Percentiles rank a stretch among this genome's conserved stretches.
Evolutionary conservation across 2,329 filamentous ascomycete species (phyloP).

Genomic region (Sclerotinia glacialis): DNA sequence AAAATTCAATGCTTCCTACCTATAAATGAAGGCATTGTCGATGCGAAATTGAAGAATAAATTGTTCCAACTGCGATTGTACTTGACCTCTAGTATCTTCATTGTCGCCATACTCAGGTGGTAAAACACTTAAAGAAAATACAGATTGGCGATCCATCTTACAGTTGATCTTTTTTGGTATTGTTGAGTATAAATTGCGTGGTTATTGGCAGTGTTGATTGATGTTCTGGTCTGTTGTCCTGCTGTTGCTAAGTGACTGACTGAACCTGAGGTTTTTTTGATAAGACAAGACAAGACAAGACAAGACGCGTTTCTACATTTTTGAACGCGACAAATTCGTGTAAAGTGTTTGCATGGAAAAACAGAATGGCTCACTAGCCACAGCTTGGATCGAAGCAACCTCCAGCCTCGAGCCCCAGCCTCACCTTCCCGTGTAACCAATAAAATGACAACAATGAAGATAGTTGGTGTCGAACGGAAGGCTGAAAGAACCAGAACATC

Average conservation of each 20-base stretch:
- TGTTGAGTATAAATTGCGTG: constrained; percentile 11
- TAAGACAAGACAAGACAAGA: constrained; percentile 8
- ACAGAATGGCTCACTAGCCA: not conserved
- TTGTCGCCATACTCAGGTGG: constrained; percentile 62
- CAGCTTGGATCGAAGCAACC: not conserved
- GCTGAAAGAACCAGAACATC: constrained; percentile 23
- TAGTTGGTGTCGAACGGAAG: constrained; percentile 11
- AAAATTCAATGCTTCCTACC: constrained; percentile 51
- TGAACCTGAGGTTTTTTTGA: constrained; percentile 17
- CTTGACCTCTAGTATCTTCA: constrained; percentile 63
- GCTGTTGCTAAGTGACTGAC: constrained; percentile 13
- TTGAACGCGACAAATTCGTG: constrained; percentile 23
- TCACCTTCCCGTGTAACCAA: not conserved
- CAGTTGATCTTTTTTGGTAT: constrained; percentile 1
- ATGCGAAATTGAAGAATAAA: constrained; percentile 94
- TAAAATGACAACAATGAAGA: not conserved
- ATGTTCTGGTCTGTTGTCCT: constrained; percentile 15
- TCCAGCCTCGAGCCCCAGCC: constrained; percentile 17
- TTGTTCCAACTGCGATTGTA: constrained; percentile 77
- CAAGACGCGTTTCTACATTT: constrained; percentile 19
- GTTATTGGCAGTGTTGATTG: constrained; percentile 2
- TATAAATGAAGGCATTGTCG: constrained; percentile 92
- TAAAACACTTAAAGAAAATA: constrained; percentile 82
- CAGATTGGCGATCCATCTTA: constrained; percentile 80
- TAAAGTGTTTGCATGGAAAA: constrained; percentile 25